Conservation (phyloP, 2,329 filamentous ascomycete species). For the Aspergillus novofumigatus region DNA sequence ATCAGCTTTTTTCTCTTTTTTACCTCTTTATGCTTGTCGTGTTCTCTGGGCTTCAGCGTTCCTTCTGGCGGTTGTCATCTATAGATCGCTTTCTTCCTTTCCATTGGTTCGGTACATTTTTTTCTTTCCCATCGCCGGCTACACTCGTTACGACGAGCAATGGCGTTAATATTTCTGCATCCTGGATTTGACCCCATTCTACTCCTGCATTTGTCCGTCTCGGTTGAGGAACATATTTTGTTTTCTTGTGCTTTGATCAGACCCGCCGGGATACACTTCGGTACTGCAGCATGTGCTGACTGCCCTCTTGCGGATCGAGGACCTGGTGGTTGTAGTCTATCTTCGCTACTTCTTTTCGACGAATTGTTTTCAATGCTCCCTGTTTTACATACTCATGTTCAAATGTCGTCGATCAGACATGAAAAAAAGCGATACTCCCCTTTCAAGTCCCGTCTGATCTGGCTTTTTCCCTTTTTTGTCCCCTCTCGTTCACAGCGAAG, state of each 20-base stretch:
- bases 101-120: constrained; percentile 30
- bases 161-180: constrained; percentile 26
- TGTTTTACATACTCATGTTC: not conserved
- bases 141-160: constrained; percentile 11
- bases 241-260: constrained; percentile 11
- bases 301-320: not conserved
- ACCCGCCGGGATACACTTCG: constrained; percentile 4
- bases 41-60: constrained; percentile 30
- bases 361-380: not conserved
- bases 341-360: not conserved
- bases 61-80: constrained; percentile 33
- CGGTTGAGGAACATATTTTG: constrained; percentile 17
- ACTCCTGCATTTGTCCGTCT: constrained; percentile 22
- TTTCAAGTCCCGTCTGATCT: not conserved
- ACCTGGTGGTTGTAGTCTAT: not conserved
- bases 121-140: constrained; percentile 4
- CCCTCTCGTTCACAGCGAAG: not conserved
- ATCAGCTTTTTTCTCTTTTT: constrained; percentile 27
- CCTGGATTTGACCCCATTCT: constrained; percentile 19
- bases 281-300: not conserved
- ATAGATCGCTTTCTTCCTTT: constrained; percentile 35
- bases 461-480: not conserved
- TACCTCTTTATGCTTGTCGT: constrained; percentile 4
- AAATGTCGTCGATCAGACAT: not conserved
- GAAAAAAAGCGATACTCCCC: not conserved